Evolutionary conservation across 371 early-diverging fungal species (phyloP).

Genomic region (Choanephora cucurbitarum): DNA sequence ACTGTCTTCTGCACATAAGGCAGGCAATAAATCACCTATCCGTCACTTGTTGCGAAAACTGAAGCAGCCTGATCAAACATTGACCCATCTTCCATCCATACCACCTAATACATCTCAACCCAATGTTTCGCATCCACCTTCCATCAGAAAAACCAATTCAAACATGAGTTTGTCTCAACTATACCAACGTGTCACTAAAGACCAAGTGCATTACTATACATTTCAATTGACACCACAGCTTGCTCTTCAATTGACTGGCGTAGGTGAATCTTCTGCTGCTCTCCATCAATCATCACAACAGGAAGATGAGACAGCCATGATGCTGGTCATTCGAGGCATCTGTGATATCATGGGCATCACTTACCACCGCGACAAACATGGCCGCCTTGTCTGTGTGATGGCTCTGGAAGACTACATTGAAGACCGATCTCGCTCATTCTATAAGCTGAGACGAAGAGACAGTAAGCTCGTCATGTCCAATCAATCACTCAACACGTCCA

Average conservation of each 20-base stretch:
- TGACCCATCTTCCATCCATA: background rate
- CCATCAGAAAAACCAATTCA: slow-evolving; percentile 32
- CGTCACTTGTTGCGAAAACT: slow-evolving; percentile 37
- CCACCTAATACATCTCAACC: background rate
- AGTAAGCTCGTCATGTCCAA: slow-evolving; percentile 21
- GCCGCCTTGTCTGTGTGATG: slow-evolving; percentile 40
- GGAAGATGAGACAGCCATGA: slow-evolving; percentile 41
- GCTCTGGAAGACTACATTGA: slow-evolving; percentile 35
- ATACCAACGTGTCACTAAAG: slow-evolving; percentile 41
- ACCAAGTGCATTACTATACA: slow-evolving; percentile 43
- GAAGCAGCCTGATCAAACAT: slow-evolving; percentile 22
- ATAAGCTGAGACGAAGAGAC: slow-evolving; percentile 23
- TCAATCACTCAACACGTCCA: slow-evolving; percentile 6
- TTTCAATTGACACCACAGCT: slow-evolving; percentile 33
- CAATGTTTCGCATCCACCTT: background rate
- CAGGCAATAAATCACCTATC: slow-evolving; percentile 32
- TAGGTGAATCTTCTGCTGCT: slow-evolving; percentile 25
- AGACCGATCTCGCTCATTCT: slow-evolving; percentile 23
- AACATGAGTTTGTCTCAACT: slow-evolving; percentile 37
- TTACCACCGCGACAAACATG: slow-evolving; percentile 34
- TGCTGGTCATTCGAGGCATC: slow-evolving; percentile 36
- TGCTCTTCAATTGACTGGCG: slow-evolving; percentile 10
- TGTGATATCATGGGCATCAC: slow-evolving; percentile 49
- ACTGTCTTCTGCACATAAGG: slow-evolving; percentile 25
- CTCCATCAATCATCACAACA: slow-evolving; percentile 15